Evolutionary conservation across 768 basidiomycete genomes (phyloP), one percentile per base, ranked within the genome.

Genomic region (Lepiota brunneoincarnata): DNA sequence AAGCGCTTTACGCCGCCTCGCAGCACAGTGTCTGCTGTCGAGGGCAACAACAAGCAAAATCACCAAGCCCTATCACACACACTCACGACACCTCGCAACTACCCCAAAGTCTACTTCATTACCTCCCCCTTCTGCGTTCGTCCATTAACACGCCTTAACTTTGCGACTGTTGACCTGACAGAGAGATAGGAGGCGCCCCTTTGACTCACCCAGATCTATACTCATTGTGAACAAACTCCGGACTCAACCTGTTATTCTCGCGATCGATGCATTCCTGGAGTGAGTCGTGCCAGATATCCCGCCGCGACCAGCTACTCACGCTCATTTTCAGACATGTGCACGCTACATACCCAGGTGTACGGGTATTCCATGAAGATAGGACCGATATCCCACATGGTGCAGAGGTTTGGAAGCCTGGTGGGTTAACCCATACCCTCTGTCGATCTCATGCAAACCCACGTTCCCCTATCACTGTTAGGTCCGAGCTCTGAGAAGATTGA

Each of bases 211-310:
- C 39, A 81, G 82, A 63, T 75, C 81, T 40, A 83, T 90, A 38
- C 78, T 91, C 48, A 80, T 91, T 58, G 87, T 91, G 12, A 91
- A 91, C 72, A 91, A 91, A 67, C 73, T 88, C 28, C 81, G 89
- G 41, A 91, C 89, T 36, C 81, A 83, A 52, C 85, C 86, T 7
- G 89, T 91, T 54, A 80, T 89, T 49, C 78, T 83, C 23, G 88
- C 89, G 2, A 90, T 91, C 55, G 80, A 87, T 58, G 81, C 86
- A 6, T 79, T 91, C 59, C 80, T 91, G 49, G 75, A 77, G 89
- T 89, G 54, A 51, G 83, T 72, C 37, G 20, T 31, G 31, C 28
- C 20, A 43, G 38, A 38, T 15, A 39, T 49, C 21, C 38, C 45
- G 43, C 42, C 28, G 40, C 46, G 31, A 14, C 48, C 31, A 24